Evolutionary conservation across 441 rosid species (phyloP), one percentile per base, ranked within the genome.

Genomic region (Breynia disticha): DNA sequence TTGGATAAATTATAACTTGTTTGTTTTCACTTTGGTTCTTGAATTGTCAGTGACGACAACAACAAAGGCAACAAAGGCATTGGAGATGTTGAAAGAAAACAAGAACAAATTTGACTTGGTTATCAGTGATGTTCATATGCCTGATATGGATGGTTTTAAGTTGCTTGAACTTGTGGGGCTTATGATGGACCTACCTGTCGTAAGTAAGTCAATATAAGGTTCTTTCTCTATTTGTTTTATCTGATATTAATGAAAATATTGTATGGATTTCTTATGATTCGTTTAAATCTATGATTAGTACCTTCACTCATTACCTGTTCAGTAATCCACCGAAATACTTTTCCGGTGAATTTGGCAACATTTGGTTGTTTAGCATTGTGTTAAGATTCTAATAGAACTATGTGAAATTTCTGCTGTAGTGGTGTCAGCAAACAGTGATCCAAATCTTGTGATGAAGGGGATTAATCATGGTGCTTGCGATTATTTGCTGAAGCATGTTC

Each of bases 101-200:
- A 76, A 72, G 56, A 74, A 78, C 64, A 78, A 71, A 74, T 94
- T 76, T 69, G 99, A 94, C 67, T 64, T 94, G 62, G 95, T 94
- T 68, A 94, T 94, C 62, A 94, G 96, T 54, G 99, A 94, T 77
- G 99, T 94, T 19, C 81, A 87, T 67, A 94, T 94, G 99, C 99
- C 99, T 3, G 97, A 90, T 67, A 80, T 86, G 59, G 90, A 90
- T 68, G 98, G 98, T 16, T 90, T 90, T 64, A 87, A 87, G 83
- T 78, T 90, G 56, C 96, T 90, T 41, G 96, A 90, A 66, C 87
- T 77, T 37, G 86, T 84, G 60, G 96, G 96, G 66, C 95, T 90
- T 65, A 96, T 87, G 67, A 90, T 90, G 98, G 98, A 87, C 75
- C 86, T 90, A 65, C 98, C 98, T 56, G 98, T 90, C 61, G 87